Base-by-base conservation (phyloP, 441 rosid genomes). In the Eruca vesicaria region DNA sequence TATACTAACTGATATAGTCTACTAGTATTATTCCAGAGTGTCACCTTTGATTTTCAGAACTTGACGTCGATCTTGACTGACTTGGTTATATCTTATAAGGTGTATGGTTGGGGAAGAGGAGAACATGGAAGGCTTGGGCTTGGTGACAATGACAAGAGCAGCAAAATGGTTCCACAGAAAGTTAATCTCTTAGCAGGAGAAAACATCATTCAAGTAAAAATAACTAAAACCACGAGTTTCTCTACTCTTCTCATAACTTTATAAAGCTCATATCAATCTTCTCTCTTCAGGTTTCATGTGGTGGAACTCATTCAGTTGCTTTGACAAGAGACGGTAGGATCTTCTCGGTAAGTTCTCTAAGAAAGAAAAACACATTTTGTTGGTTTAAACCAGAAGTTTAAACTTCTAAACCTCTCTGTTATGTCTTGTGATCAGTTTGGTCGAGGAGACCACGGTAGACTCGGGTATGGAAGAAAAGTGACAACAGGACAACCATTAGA, bases 221-320 rank as follows among this genome's bases (percentile, higher is more conserved):
- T 16, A 3, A 35, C 0, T n/a, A n/a, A 18, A 14, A 56, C 50
- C 53, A 63, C 23, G 10, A 2, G 33, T 32, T 41, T 21, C 7
- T 52, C 62, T 18, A 14, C 15, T 72, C 32, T 65, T 62, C 20
- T 23, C 53, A 48, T 53, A 45, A 14, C n/a, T n/a, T n/a, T n/a
- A 28, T 58, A 16, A 57, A 70, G 61, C 38, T 68, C 74, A 19
- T 58, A 50, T 68, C 20, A n/a, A 23, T 73, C 10, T 82, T 7
- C 53, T 79, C 10, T 74, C 6, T 63, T 48, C 79, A 93, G 99
- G 90, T 91, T 41, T 96, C 99, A 71, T 96, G 98, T 81, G 99
- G 99, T 5, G 99, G 98, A 69, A 93, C 99, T 38, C 99, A 96
- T 73, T 96, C 99, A 3, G 98, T 96, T n/a, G 97, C 99, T 74